These are phyloP conservation scores for Metschnikowia anglica DNA, from an alignment of 805 yeast species.

Conservation along the genomic window DNA sequence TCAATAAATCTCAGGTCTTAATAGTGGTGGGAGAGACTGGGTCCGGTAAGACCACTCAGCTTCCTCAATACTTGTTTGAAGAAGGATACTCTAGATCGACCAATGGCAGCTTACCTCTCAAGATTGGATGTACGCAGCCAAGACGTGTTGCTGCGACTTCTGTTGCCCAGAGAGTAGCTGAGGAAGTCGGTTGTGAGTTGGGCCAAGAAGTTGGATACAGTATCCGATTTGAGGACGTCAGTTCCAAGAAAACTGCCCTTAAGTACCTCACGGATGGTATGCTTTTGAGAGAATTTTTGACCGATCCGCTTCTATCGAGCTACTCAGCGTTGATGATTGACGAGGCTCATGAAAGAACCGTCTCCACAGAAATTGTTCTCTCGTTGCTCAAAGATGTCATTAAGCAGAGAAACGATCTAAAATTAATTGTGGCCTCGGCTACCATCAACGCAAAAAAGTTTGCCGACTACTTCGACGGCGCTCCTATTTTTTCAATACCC, in stretches of 20 bases:
- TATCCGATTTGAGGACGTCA: slow-evolving; percentile 81
- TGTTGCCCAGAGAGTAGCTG: slow-evolving; percentile 88
- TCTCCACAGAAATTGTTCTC: slow-evolving; percentile 81
- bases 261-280: slow-evolving; percentile 97
- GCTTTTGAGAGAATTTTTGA: slow-evolving; percentile 78
- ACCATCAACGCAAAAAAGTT: slow-evolving; percentile 90
- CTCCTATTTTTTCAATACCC: slow-evolving; percentile 87
- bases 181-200: slow-evolving; percentile 76
- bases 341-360: slow-evolving; percentile 95
- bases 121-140: slow-evolving; percentile 89
- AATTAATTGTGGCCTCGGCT: slow-evolving; percentile 85
- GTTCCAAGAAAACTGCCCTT: slow-evolving; percentile 62
- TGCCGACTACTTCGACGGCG: slow-evolving; percentile 73
- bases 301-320: slow-evolving; percentile 64
- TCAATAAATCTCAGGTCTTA: slow-evolving; percentile 61
- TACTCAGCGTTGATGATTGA: slow-evolving; percentile 90
- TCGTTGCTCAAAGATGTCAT: slow-evolving; percentile 76
- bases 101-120: slow-evolving; percentile 24
- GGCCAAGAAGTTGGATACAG: slow-evolving; percentile 89
- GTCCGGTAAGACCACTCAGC: slow-evolving; percentile 91
- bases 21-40: slow-evolving; percentile 88
- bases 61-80: slow-evolving; percentile 84
- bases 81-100: slow-evolving; percentile 67
- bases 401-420: slow-evolving; percentile 63
- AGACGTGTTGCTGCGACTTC: slow-evolving; percentile 93